Base-by-base conservation (phyloP, 2,329 filamentous ascomycete species). In the Fusarium nurragi region DNA sequence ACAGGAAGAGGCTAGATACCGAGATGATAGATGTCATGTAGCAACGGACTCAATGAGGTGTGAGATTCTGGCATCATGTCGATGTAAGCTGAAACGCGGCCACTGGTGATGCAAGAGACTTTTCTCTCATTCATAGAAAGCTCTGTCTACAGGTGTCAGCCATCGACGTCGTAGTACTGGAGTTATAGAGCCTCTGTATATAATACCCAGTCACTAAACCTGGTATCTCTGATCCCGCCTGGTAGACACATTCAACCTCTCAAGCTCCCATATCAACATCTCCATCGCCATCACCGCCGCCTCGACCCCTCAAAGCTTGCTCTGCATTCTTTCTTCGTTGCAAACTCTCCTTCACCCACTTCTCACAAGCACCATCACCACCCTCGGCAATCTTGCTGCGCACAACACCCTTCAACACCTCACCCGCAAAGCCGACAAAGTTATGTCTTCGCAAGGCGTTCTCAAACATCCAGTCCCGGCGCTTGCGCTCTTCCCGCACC, bases 391-490 rank as follows among this genome's bases (percentile, higher is more conserved):
- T 75, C 82, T 96, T 97, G 61, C 80, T 77, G 65, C 79, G 83
- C n/a, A 93, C 90, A 5, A 97, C 94, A 1, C 88, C 91, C 82
- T 95, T 96, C 70, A 97, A 80, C 60, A 97, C 83, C 81, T 97
- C 93, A 13, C 92, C 93, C 4, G 94, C 91, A 73, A 99, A 97
- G 0, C 93, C 94, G 1, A 99, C 92, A 80, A 99, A 99, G 78
- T 99, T 99, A 78, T 97, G 94, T 71, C 91, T 83, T 60, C 95
- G 82, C 72, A 99, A 82, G 12, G 93, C 91, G 78, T 99, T 99
- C 84, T 99, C 95, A 84, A 95, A 97, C 74, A 88, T 86, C 95
- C 95, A 99, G 65, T 89, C 91, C 56, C 84, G 84, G 49, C 95
- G 85, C 86, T 97, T 97, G 74, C 86, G 84, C 80, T 94, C 87